phyloP scores from a whole-genome alignment of 257 asterid genomes.

The Petunia axillaris region DNA sequence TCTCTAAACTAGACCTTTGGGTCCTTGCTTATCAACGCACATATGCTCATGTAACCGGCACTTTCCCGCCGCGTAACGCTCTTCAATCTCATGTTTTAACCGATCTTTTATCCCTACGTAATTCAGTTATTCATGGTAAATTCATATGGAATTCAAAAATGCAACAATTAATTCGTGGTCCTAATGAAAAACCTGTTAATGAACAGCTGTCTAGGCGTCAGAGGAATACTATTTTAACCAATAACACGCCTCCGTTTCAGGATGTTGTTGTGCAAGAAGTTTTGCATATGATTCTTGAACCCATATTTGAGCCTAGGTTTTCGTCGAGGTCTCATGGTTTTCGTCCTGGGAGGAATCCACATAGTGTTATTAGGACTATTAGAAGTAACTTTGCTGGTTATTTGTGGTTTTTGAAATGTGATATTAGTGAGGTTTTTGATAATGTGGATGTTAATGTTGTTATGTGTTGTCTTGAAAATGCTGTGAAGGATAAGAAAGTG shows the following conservation, averaged over 20 bases:
- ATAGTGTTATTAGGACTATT: constrained; percentile 83
- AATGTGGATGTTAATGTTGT: constrained; percentile 50
- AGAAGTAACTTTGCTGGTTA: constrained; percentile 96
- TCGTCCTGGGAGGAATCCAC: constrained; percentile 94
- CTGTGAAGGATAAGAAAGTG: constrained; percentile 72
- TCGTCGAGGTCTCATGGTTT: constrained; percentile 82
- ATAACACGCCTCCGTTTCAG: constrained; percentile 63
- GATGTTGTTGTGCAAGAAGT: constrained; percentile 90
- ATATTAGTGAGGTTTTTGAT: constrained; percentile 61
- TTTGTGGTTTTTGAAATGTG: constrained; percentile 91
- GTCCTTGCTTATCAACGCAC: constrained; percentile 95
- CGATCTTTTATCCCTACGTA: constrained; percentile 60
- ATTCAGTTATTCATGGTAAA: constrained; percentile 62
- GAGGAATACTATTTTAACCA: constrained; percentile 52
- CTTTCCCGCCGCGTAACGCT: constrained; percentile 81
- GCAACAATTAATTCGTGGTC: constrained; percentile 61
- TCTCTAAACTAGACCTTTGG: constrained; percentile 88
- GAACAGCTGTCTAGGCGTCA: constrained; percentile 56
- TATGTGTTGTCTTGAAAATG: constrained; percentile 55
- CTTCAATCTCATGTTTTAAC: constrained; percentile 58
- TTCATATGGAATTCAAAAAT: constrained; percentile 70
- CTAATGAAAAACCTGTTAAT: constrained; percentile 58
- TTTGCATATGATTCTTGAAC: constrained; percentile 76
- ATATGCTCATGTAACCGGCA: constrained; percentile 82
- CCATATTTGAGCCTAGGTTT: constrained; percentile 75